Percentiles rank a stretch among this genome's conserved stretches.
These are phyloP conservation scores for Phycomyces nitens DNA, from an alignment of 192 early-diverging fungal genomes.

Conservation along the genomic window DNA sequence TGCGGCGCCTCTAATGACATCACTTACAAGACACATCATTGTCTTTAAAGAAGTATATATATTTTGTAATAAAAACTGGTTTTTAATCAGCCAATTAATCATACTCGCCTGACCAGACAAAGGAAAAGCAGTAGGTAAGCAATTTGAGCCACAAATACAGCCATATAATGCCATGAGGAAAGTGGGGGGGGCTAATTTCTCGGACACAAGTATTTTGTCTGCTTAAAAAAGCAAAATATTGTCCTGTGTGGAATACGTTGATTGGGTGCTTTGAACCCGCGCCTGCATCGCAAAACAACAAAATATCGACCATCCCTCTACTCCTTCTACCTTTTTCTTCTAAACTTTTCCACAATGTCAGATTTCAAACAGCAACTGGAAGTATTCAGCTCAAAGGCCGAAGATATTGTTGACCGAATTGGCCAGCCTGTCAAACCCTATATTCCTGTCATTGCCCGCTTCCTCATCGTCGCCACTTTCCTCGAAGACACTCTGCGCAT, in stretches of 20 bases:
- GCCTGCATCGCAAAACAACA: background rate
- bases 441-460: slow-evolving; percentile 85
- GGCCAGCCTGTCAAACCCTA: slow-evolving; percentile 85
- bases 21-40: too few species aligned
- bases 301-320: background rate
- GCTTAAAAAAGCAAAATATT: too few species aligned
- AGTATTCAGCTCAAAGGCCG: slow-evolving; percentile 56
- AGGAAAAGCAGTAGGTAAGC: too few species aligned
- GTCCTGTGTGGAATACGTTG: slow-evolving; percentile 5
- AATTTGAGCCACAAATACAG: too few species aligned
- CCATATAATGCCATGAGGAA: too few species aligned
- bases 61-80: too few species aligned
- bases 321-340: slow-evolving; percentile 2
- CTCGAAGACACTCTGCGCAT: slow-evolving; percentile 91
- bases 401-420: slow-evolving; percentile 73
- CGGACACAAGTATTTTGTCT: too few species aligned
- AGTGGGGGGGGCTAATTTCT: too few species aligned
- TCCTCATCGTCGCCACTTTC: slow-evolving; percentile 95
- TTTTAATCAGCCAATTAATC: too few species aligned
- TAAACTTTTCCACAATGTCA: slow-evolving; percentile 13
- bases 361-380: slow-evolving; percentile 37
- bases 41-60: too few species aligned
- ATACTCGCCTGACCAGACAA: too few species aligned
- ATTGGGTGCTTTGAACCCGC: slow-evolving; percentile 16
- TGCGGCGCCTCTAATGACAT: too few species aligned